Evolutionary conservation across 2,329 filamentous ascomycete genomes (phyloP).

Genomic region (Pseudocercospora musae): DNA sequence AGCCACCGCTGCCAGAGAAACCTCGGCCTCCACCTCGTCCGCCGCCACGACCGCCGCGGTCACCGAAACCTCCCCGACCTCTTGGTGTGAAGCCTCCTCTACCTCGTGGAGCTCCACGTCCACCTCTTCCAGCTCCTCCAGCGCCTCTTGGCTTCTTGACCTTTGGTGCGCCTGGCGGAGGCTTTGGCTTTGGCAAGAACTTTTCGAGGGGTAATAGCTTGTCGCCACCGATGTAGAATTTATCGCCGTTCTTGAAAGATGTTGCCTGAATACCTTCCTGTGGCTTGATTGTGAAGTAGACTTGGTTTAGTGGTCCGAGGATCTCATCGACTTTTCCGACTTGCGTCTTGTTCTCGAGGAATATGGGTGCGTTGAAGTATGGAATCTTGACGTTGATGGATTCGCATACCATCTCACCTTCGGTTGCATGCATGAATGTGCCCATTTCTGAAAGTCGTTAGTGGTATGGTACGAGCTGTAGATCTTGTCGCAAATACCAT

Average conservation of each 20-base stretch:
- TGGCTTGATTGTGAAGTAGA: conserved; percentile 98
- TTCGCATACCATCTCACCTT: conserved; percentile 97
- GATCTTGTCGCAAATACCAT: conserved; percentile 33
- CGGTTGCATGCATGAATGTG: conserved; percentile 86
- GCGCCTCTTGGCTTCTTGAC: conserved; percentile 66
- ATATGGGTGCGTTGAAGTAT: conserved; percentile 98
- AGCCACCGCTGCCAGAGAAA: conserved; percentile 17
- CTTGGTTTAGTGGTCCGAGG: conserved; percentile 93
- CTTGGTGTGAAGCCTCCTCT: conserved; percentile 52
- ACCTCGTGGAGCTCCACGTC: conserved; percentile 54
- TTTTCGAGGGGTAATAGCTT: conserved; percentile 93
- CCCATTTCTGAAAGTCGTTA: conserved; percentile 67
- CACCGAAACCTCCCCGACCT: conserved; percentile 42
- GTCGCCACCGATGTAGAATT: conserved; percentile 84
- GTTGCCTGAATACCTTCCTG: conserved; percentile 92
- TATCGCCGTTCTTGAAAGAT: conserved; percentile 94
- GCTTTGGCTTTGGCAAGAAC: conserved; percentile 94
- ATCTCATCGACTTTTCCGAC: conserved; percentile 98
- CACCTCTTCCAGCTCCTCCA: conserved; percentile 39
- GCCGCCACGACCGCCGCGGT: conserved; percentile 33
- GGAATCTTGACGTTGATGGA: conserved; percentile 93
- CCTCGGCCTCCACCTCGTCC: conserved; percentile 12
- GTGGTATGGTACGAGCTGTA: not conserved
- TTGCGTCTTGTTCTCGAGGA: conserved; percentile 90
- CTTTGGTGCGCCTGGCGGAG: conserved; percentile 61